Evolutionary conservation across 139 green algal species (phyloP), one percentile per base, ranked within the genome.

Genomic region (Chloropicon primus): DNA sequence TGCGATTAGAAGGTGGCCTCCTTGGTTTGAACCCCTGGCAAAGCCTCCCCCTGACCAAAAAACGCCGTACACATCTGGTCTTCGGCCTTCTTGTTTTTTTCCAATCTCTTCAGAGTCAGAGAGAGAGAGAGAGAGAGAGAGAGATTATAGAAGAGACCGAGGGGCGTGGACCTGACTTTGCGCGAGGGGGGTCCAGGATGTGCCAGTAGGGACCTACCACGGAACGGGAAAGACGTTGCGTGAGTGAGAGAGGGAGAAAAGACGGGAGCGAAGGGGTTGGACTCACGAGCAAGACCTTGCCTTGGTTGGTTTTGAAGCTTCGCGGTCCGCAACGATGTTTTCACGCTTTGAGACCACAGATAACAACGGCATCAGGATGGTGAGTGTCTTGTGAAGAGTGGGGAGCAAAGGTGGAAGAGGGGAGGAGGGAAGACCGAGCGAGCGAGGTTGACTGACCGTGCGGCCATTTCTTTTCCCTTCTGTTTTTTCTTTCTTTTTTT

Each of bases 121-220:
- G n/a, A n/a, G n/a, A n/a, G n/a, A n/a, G n/a, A n/a, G n/a, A n/a
- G n/a, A n/a, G n/a, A n/a, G n/a, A n/a, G n/a, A n/a, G n/a, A n/a
- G n/a, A n/a, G n/a, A n/a, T n/a, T n/a, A n/a, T n/a, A n/a, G n/a
- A n/a, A n/a, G n/a, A n/a, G n/a, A n/a, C n/a, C n/a, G n/a, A n/a
- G n/a, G 53, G 21, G 21, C 21, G 53, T 23, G 21, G 53, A 72
- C 53, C 73, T 73, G 23, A 85, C 91, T 1, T 72, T 76, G 21
- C 2, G 25, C 23, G 71, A 62, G 1, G 71, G 27, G 27, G 79
- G 71, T 24, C 24, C 24, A 28, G 71, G 5, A 2, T 2, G 3
- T 2, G 72, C 17, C 26, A 22, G 28, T 26, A 28, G 21, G 75
- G 29, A 71, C 28, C 5, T 1, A 21, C 54, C 53, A 21, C 53